Evolutionary conservation across 257 asterid species (phyloP).

Genomic region (Plectranthus barbatus): DNA sequence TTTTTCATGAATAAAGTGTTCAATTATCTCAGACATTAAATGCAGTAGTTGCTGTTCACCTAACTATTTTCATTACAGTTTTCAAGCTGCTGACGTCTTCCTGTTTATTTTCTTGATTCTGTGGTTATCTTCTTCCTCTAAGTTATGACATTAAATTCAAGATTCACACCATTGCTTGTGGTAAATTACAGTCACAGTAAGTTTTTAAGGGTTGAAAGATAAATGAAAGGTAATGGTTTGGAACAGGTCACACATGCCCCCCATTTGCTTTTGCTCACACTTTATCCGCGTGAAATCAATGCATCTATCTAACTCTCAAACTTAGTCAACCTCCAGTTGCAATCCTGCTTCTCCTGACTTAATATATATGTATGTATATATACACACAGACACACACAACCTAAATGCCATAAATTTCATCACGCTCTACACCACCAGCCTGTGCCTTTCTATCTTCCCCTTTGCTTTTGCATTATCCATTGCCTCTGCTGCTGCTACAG

Average conservation of each 20-base stretch:
- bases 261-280: slow-evolving; percentile 5
- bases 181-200: too few species aligned
- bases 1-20: not conserved
- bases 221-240: not conserved
- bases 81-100: not conserved
- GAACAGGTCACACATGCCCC: not conserved
- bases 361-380: not conserved
- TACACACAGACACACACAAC: too few species aligned
- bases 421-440: slow-evolving; percentile 15
- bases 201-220: not conserved
- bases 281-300: slow-evolving; percentile 48
- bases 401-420: slow-evolving; percentile 18
- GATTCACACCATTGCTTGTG: too few species aligned
- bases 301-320: slow-evolving; percentile 28
- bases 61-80: not conserved
- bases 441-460: not conserved
- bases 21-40: slow-evolving; percentile 20
- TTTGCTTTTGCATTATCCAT: not conserved
- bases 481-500: not conserved
- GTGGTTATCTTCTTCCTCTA: not conserved
- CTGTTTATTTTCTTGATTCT: too few species aligned
- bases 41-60: slow-evolving; percentile 22
- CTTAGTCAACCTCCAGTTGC: slow-evolving; percentile 6
- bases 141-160: too few species aligned
- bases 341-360: not conserved